Evolutionary conservation across 768 basidiomycete genomes (phyloP), one percentile per base, ranked within the genome.

Genomic region (Naganishia vishniacii): DNA sequence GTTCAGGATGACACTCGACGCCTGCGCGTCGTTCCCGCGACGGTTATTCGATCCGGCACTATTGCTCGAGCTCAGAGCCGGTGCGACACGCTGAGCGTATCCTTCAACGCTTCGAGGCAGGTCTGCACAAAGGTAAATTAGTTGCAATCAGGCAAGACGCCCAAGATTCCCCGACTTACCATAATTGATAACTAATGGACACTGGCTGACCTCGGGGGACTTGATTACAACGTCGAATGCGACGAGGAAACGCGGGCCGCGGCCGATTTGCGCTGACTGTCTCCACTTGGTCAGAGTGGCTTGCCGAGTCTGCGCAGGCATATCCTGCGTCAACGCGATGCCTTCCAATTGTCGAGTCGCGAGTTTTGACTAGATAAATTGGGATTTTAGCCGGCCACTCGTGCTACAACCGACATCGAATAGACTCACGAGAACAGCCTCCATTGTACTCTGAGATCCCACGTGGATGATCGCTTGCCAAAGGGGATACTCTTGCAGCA

Each of bases 171-270:
- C 6, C 20, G 20, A 73, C 80, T 53, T 67, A 87, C 90, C 90
- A 76, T 94, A 98, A 78, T 98, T 98, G 79, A 99, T 86, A 70
- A 99, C 86, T 51, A 99, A 82, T 65, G 93, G 89, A 44, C 94
- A 84, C 75, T 92, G 91, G 3, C 88, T 83, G 60, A 94, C 84
- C 69, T 98, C 95, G 29, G 88, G 85, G 12, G 84, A 82, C 79
- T 97, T 95, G 71, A 97, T 84, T 75, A 87, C 88, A 37, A 93
- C 88, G 72, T 99, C 95, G 70, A 92, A 94, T 45, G 95, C 86
- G 44, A 99, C 87, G 61, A 99, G 82, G 32, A 91, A 77, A 12
- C 76, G 65, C 4, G 76, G 72, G 12, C 76, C 75, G 15, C 68
- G 51, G 2, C 67, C 67, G 13, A 41, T 42, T 40, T 60, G 49